Evolutionary conservation across 148 eudicot species (phyloP).

Genomic region (Polygonum aviculare): DNA sequence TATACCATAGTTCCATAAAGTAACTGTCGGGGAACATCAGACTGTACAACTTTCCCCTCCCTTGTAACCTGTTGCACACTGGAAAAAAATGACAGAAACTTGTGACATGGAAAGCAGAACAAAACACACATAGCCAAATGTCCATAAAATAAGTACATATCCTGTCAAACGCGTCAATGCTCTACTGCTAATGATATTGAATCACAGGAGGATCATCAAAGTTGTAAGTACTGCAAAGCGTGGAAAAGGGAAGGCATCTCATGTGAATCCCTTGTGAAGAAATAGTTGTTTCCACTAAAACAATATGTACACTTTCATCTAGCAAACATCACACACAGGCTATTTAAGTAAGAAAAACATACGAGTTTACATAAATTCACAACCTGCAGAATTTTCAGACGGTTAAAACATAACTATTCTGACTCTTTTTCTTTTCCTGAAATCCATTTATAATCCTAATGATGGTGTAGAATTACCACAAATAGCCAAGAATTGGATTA

Average conservation of each 20-base stretch:
- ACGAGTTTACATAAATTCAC: background rate
- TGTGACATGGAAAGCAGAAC: background rate
- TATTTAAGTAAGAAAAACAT: background rate
- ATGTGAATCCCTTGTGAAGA: background rate
- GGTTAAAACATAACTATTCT: background rate
- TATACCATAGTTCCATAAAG: slow-evolving; percentile 94
- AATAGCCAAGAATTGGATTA: background rate
- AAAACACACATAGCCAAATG: background rate
- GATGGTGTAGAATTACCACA: background rate
- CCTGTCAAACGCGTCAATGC: background rate
- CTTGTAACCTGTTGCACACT: slow-evolving; percentile 87
- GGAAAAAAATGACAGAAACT: slow-evolving; percentile 20
- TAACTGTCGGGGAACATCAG: slow-evolving; percentile 82
- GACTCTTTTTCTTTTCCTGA: background rate
- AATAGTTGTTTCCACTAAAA: background rate
- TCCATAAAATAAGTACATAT: background rate
- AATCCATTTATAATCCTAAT: background rate
- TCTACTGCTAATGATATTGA: background rate
- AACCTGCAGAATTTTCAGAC: background rate
- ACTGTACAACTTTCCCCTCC: slow-evolving; percentile 72
- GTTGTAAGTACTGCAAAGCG: background rate
- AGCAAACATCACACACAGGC: background rate
- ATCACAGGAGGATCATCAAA: background rate
- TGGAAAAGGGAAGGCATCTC: background rate
- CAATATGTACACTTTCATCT: background rate